Evolutionary conservation across 2,329 filamentous ascomycete species (phyloP), one percentile per base, ranked within the genome.

Genomic region (Parastagonospora nodorum): DNA sequence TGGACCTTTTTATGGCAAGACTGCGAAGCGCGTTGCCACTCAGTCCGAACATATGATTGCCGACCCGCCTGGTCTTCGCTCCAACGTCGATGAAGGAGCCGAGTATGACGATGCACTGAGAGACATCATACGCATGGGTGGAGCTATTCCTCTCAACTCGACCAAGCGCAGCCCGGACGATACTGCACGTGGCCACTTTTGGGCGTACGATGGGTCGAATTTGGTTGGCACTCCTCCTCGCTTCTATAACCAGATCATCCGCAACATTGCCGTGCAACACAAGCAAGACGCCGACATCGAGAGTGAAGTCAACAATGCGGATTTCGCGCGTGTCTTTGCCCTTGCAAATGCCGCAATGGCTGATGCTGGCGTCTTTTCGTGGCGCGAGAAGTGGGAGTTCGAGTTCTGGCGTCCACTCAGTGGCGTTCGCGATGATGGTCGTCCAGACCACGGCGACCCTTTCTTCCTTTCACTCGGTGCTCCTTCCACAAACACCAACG

Each of bases 371-470:
- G 61, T 68, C 45, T 67, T 66, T 39, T 57, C 61, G 24, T 68
- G 66, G 66, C 63, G 57, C 10, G 63, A 61, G 35, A 68, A 68
- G 35, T 68, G 64, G 57, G 53, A 51, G 36, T 69, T 61, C 42
- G 62, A 68, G 38, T 67, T 65, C 45, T 68, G 66, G 66, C 65
- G 66, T 15, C 66, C 66, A 1, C 46, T 69, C 1, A 61, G 60
- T 8, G 66, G 66, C 24, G 58, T 68, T 11, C 61, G 66, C 12
- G 41, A 61, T 24, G 66, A 66, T 14, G 30, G 35, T 1, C 51
- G 53, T 12, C 44, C 45, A 30, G 46, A 50, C 24, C 46, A 51
- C 8, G 47, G 37, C 30, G 64, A 67, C 42, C 64, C 64, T 2
- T 67, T 66, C 49, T 67, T 52, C 49, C 57, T 67, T 2, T 57